A percentile compares a stretch with the other conserved stretches of the same genome.
These are phyloP conservation scores for Brassica nigra DNA, from an alignment of 345 rosid species.

Conservation along the genomic window DNA sequence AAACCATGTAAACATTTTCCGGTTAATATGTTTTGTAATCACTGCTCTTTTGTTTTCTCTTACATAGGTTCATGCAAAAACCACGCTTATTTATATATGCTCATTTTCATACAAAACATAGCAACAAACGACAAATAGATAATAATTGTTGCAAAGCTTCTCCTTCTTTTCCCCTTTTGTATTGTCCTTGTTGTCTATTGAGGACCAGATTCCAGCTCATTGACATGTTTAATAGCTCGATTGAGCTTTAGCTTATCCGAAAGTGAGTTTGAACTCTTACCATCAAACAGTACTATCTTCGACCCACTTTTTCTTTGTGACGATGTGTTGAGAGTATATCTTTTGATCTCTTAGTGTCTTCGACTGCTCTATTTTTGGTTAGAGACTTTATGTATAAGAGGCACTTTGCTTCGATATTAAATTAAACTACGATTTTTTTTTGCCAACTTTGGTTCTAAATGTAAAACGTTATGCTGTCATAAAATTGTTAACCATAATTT, in stretches of 20 bases:
- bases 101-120: not conserved
- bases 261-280: slow-evolving; percentile 11
- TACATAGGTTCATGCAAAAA: not conserved
- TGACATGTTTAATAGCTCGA: slow-evolving; percentile 23
- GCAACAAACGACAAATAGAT: slow-evolving; percentile 21
- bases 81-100: not conserved
- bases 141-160: not conserved
- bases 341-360: slow-evolving; percentile 9
- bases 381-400: not conserved
- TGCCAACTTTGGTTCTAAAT: not conserved
- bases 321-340: not conserved
- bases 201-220: slow-evolving; percentile 22
- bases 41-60: not conserved
- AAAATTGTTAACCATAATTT: not conserved
- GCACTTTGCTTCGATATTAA: not conserved
- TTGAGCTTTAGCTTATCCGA: slow-evolving; percentile 10
- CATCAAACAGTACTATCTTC: not conserved
- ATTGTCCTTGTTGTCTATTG: not conserved
- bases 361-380: slow-evolving; percentile 13
- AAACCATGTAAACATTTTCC: not conserved
- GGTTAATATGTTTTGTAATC: not conserved
- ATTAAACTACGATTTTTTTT: not conserved
- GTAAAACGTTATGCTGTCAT: not conserved
- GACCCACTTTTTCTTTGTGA: not conserved
- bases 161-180: not conserved